Base-by-base conservation (phyloP, 2,329 filamentous ascomycete genomes). In the Talaromyces sp. region DNA sequence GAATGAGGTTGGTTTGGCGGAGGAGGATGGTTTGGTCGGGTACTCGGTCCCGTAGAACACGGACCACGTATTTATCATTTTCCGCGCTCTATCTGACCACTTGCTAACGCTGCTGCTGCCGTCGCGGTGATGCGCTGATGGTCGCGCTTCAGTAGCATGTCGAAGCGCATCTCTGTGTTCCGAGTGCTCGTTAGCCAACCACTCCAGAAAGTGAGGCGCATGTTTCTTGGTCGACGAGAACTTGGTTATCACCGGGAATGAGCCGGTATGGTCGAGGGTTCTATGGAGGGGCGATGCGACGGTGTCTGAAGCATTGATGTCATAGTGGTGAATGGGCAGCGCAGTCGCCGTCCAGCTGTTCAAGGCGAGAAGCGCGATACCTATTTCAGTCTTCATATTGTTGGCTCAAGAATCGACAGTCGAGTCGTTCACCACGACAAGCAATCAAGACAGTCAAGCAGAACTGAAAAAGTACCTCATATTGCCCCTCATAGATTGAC, bases 11-110 rank as follows among this genome's bases (percentile, higher is more conserved):
- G n/a, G 54, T 33, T 24, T 37, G 33, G 31, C 35, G n/a, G 22
- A 49, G 27, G 16, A 9, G 13, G 47, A 31, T 8, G 24, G 19
- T 31, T 39, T 58, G 33, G 37, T 35, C 1, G 64, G 64, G 22
- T 59, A 62, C 14, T 62, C 59, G 3, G 54, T 66, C 2, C 27
- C 8, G 37, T 66, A 66, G 52, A 66, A 66, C 11, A 31, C 13
- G 16, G 59, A 60, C 64, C 43, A 62, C 8, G 64, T 49, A 7
- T 39, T 59, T 7, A 62, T 10, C 10, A 45, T 62, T 45, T 33
- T 62, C 27, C 45, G 43, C 1, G 22, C 19, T 33, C 8, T 11
- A 6, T 45, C 50, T 14, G n/a, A 14, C 64, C 64, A 65, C 3
- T 63, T 47, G 31, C 19, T 39, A 14, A 24, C 14, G 47, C 22